Evolutionary conservation across 441 rosid species (phyloP), one percentile per base, ranked within the genome.

Genomic region (Populus hybrid): DNA sequence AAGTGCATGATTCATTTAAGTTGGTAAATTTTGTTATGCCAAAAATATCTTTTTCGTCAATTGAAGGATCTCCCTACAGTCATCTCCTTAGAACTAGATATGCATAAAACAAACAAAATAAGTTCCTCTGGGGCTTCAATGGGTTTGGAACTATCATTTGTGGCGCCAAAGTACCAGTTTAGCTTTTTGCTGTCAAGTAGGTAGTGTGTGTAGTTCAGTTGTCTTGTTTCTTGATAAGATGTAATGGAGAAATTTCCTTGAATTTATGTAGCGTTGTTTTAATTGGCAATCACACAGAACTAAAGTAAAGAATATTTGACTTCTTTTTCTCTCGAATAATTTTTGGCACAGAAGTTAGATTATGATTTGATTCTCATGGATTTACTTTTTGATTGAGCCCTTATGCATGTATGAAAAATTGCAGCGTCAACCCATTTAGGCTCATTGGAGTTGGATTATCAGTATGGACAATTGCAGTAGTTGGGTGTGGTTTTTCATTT

Each of bases 371-470:
- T 74, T 73, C 6, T 26, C 38, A 12, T 70, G 11, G 46, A 23
- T 74, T n/a, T 64, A n/a, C 24, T 63, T 66, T 65, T 75, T 24
- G 21, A 66, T 57, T 20, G 21, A 81, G 70, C 69, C 59, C 78
- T 84, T 66, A 67, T 77, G 24, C 40, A 30, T 78, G 46, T 66
- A 21, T 73, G 38, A 69, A 73, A 68, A 64, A 54, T 77, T 90
- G 89, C 98, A 96, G 99, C 24, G 76, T 85, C 74, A 94, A 92
- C 79, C 99, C 98, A 61, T 96, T 96, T 85, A 89, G 98, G 86
- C 97, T 96, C 76, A 93, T 96, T 67, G 98, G 98, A 80, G 87
- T 92, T 77, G 99, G 99, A 69, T 88, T 94, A 76, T 87, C 97
- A 5, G 91, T 94, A 71, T 96, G 99, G 98, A 94, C 98, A 64